Base-by-base conservation (phyloP, 108 stramenopile species). In the Cafeteria roenbergensis region DNA sequence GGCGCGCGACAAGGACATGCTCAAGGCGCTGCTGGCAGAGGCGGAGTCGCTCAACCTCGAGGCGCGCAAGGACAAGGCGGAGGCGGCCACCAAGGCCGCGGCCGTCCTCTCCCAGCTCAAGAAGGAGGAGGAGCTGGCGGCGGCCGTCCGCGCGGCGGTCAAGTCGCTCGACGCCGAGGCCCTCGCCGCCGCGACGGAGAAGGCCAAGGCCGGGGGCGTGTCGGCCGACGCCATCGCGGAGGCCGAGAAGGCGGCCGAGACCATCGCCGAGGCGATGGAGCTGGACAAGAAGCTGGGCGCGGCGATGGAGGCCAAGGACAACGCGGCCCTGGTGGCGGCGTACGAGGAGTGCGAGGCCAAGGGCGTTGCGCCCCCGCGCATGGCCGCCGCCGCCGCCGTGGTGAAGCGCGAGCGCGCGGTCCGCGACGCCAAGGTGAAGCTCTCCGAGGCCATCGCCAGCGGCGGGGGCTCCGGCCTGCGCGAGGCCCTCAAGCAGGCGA, bases 261-360 rank as follows among this genome's bases (percentile, higher is more conserved):
- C 2, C 17, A 61, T 61, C 36, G n/a, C 9, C 17, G 30, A 61
- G 34, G 59, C 2, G 24, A 27, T 2, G 9, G 59, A 61, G 20
- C 22, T 61, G 37, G n/a, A 61, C 28, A 50, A n/a, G 14, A 14
- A 22, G 21, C 38, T 69, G 25, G 68, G 37, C 33, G n/a, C 24
- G 6, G 68, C 68, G 1, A 26, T 69, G n/a, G 68, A 69, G 3
- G 61, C 51, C 27, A 67, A 65, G 0, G 61, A 69, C 31, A 28
- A 33, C 0, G 68, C 51, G 21, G 34, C 36, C 21, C 38, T 69
- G 1, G 31, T 22, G 4, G 27, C 32, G 0, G 42, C 53, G 0
- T 22, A 65, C 12, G 61, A 62, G 21, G 30, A 42, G 25, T 29
- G 33, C 32, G 68, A 62, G 28, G 33, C 1, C 27, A 27, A 29